Base-by-base conservation (phyloP, 495 filamentous ascomycete genomes). In the Beverwykella pulmonaria region DNA sequence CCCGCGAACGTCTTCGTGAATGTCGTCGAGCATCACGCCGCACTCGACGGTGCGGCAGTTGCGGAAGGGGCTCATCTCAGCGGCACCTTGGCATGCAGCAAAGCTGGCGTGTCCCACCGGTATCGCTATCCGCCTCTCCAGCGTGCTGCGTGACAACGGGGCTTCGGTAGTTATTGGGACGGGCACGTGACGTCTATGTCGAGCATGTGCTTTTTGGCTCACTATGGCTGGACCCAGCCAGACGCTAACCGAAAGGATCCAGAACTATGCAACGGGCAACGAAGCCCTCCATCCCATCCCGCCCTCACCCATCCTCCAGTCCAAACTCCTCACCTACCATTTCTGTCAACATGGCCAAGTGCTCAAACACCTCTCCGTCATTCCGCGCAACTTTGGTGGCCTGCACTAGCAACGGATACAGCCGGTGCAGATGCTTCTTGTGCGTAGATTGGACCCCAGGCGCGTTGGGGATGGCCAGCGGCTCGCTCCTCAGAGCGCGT, bases 351-450 rank as follows among this genome's bases (percentile, higher is more conserved):
- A 84, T 84, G 44, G 93, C 76, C 58, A 87, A 84, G 72, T 82
- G 81, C 64, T 62, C 81, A 59, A 87, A 72, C 59, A 88, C 85
- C 76, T 85, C 86, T 71, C 78, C 82, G 75, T 90, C 85, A 44
- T 82, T 83, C 19, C 85, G 84, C 14, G 91, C 88, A 0, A 91
- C 87, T 67, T 83, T 83, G 0, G 90, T 79, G 5, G 87, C 90
- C 57, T 83, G 82, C 14, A 88, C 84, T 23, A 96, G 73, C n/a
- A 97, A 79, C 29, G 91, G 89, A 73, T 93, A 96, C 55, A 98
- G 77, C 77, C 88, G 83, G 60, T 89, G 83, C 23, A 98, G 77
- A 79, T 97, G 94, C 75, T 90, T 90, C 71, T 79, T 82, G n/a
- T 78, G 70, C 58, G 82, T 81, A 53, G 77, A 83, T 15, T 82